Conservation (phyloP, 2,329 filamentous ascomycete genomes). For the Sporothrix variecibatus region DNA sequence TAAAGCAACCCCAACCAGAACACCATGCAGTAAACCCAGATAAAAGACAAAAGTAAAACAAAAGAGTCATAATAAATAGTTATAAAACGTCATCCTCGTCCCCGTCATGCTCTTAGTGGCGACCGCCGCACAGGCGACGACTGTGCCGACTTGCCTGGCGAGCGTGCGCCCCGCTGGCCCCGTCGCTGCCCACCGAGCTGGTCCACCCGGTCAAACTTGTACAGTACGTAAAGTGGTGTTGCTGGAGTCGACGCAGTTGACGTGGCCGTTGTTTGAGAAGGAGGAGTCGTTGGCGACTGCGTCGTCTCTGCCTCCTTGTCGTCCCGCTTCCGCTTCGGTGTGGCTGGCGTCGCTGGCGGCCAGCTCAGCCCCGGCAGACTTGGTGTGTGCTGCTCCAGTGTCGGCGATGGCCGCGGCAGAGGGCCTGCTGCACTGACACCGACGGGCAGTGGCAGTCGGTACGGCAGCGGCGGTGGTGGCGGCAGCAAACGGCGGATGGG, state of each 20-base stretch:
- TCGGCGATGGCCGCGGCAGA: not conserved
- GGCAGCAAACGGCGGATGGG: slow-evolving; percentile 20
- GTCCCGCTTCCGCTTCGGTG: not conserved
- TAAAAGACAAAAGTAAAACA: not conserved
- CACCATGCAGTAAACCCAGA: not conserved
- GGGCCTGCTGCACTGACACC: not conserved
- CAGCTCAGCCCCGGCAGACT: not conserved
- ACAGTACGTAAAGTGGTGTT: slow-evolving; percentile 22
- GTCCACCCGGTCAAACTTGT: slow-evolving; percentile 31
- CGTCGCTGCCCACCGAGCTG: slow-evolving; percentile 28
- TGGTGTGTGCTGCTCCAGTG: not conserved
- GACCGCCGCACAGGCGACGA: not conserved
- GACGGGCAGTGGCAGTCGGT: not conserved
- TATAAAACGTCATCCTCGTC: not conserved
- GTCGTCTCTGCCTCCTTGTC: not conserved
- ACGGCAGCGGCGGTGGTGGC: not conserved
- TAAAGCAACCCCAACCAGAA: not conserved
- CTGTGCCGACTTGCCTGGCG: not conserved
- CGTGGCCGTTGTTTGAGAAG: not conserved
- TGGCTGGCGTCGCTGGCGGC: not conserved
- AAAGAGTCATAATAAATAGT: not conserved
- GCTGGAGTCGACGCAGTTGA: not conserved
- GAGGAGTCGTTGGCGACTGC: not conserved
- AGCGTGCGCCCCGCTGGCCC: slow-evolving; percentile 12
- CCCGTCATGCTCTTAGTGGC: not conserved